phyloP scores from a whole-genome alignment of 2,329 filamentous ascomycete species.

The Spiromastix sp. region DNA sequence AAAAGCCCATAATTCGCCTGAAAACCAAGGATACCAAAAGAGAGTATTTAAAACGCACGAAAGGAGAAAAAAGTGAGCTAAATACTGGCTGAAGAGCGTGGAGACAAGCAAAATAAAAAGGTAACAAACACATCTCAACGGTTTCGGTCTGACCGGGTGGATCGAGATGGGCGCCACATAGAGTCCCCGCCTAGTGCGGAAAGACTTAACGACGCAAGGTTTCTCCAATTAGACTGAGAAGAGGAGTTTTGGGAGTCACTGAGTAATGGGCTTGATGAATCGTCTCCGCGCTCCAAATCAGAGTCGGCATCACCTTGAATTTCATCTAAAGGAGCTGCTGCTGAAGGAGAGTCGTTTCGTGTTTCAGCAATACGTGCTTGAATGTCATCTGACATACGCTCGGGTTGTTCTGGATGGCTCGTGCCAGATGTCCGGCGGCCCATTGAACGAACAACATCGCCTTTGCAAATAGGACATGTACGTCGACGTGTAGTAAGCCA shows the following conservation, averaged over 20 bases:
- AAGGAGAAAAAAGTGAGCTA: conserved; percentile 1
- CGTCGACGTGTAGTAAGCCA: conserved; percentile 92
- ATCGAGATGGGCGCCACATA: conserved; percentile 32
- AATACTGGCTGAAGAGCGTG: conserved; percentile 4
- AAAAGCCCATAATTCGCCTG: no score
- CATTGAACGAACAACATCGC: conserved; percentile 69
- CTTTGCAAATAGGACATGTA: conserved; percentile 98
- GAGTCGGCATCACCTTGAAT: conserved; percentile 24
- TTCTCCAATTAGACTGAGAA: conserved; percentile 31
- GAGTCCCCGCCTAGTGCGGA: conserved; percentile 37
- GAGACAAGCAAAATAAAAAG: conserved; percentile 10
- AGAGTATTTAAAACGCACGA: conserved; percentile 4
- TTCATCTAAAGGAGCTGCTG: conserved; percentile 38
- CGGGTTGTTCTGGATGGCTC: conserved; percentile 17
- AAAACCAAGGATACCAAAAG: conserved; percentile 4
- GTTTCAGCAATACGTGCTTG: conserved; percentile 36
- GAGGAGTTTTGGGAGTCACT: conserved; percentile 16
- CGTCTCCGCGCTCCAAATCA: conserved; percentile 34
- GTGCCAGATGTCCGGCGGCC: conserved; percentile 5
- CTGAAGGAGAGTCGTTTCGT: conserved; percentile 39
- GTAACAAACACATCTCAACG: conserved; percentile 19
- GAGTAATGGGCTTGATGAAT: conserved; percentile 23
- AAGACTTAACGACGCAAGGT: conserved; percentile 33
- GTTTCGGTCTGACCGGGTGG: conserved; percentile 24
- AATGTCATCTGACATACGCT: conserved; percentile 34